Percentiles rank a stretch among this genome's conserved stretches.
These are phyloP conservation scores for Gamarada debralockiae DNA, from an alignment of 495 filamentous ascomycete species.

Conservation along the genomic window DNA sequence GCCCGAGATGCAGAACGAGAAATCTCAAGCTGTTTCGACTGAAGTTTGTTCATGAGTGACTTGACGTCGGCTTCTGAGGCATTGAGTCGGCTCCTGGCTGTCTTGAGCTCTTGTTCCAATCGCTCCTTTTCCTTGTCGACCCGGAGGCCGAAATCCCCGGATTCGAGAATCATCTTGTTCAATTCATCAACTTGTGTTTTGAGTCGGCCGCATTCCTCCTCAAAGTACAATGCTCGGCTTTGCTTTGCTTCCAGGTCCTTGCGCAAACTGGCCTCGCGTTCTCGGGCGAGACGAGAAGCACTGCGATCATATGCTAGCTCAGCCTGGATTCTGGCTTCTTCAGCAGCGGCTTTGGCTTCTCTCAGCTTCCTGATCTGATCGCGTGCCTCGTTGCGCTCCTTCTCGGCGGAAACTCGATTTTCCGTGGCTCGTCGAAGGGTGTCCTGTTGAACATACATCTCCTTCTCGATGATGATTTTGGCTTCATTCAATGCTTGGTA, in stretches of 20 bases:
- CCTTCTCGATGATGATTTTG: conserved; percentile 97
- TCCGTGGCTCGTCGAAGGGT: conserved; percentile 84
- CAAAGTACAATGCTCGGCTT: conserved; percentile 65
- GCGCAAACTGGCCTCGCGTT: conserved; percentile 72
- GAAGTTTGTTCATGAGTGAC: conserved; percentile 91
- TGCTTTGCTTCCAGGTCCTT: conserved; percentile 75
- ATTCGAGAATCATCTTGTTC: conserved; percentile 79
- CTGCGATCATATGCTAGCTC: conserved; percentile 77
- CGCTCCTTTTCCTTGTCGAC: conserved; percentile 94
- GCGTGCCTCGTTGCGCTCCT: conserved; percentile 85
- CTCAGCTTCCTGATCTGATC: conserved; percentile 78
- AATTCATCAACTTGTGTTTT: conserved; percentile 74
- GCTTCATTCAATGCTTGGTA: conserved; percentile 86
- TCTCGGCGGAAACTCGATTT: conserved; percentile 70
- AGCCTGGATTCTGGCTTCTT: conserved; percentile 79
- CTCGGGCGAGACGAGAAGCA: conserved; percentile 71
- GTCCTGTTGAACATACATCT: conserved; percentile 97
- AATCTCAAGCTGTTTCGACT: conserved; percentile 97
- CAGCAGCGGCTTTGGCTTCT: conserved; percentile 74
- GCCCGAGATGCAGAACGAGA: conserved; percentile 84
- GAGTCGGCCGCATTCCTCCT: conserved; percentile 70
- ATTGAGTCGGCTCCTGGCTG: conserved; percentile 81
- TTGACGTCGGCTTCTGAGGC: conserved; percentile 98
- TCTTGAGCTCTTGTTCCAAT: conserved; percentile 86
- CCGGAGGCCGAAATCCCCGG: conserved; percentile 77